Evolutionary conservation across 2,329 filamentous ascomycete genomes (phyloP), one percentile per base, ranked within the genome.

Genomic region (Colletotrichum sp.): DNA sequence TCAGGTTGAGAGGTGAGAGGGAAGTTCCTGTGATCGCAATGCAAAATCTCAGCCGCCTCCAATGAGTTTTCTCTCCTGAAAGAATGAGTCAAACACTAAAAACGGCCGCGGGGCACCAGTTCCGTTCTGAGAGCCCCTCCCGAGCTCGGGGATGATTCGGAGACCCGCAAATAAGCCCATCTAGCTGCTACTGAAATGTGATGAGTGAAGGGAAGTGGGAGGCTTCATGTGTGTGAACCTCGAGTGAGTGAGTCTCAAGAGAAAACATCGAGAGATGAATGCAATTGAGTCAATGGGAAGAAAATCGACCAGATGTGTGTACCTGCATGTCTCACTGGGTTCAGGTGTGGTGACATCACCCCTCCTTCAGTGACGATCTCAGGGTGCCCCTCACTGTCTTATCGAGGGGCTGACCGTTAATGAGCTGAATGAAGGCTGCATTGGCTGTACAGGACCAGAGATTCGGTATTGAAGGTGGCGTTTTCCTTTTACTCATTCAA

Each of bases 51-150:
- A 59, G 52, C 16, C 36, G 36, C 39, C 36, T 12, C 36, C 30
- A 34, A 63, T 63, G 65, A 55, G 55, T 72, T 75, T 75, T 66
- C 67, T 68, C 70, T 59, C 57, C 34, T 63, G 32, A 34, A 65
- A 24, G 26, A 39, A 73, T 73, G 73, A 75, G 70, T 75, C 73
- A 75, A 75, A 72, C 70, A 73, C 69, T 75, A 73, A 75, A 73
- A 75, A 68, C 57, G 30, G 63, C 43, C 73, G 73, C 39, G 73
- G 73, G 73, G 70, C 64, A 68, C 39, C 69, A 60, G 57, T 64
- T 75, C 57, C 64, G 57, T 67, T 26, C 21, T 15, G 32, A 39
- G 57, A 12, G 73, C 64, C 64, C 59, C 74, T 65, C 74, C 43
- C 64, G 55, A 72, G 55, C 59, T 76, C 74, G 74, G 74, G 70